These are phyloP conservation scores for Erythrobasidium hasegawianum DNA, from an alignment of 1,284 basidiomycete species.

Conservation along the genomic window DNA sequence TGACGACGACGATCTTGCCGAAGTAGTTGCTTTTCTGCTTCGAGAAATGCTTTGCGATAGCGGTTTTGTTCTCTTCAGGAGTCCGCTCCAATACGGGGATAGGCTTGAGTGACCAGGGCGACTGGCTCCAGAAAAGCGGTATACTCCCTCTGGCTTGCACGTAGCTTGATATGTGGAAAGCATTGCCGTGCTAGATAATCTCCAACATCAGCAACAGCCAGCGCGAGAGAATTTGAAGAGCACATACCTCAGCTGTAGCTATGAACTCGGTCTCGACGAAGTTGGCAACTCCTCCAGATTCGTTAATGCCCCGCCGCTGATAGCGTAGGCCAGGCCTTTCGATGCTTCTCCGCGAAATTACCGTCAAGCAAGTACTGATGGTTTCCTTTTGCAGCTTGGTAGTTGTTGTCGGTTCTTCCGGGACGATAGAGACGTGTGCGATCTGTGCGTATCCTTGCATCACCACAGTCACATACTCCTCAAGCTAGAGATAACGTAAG, in stretches of 20 bases:
- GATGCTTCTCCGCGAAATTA: constrained; percentile 55
- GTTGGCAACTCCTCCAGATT: constrained; percentile 56
- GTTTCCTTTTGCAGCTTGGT: constrained; percentile 4
- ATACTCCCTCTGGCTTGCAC: constrained; percentile 86
- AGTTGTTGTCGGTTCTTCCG: constrained; percentile 53
- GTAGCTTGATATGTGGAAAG: constrained; percentile 73
- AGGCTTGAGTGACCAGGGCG: constrained; percentile 69
- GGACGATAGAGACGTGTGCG: constrained; percentile 62
- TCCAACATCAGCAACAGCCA: not conserved
- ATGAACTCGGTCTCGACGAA: constrained; percentile 60
- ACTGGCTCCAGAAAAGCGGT: constrained; percentile 50
- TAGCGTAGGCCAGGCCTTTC: constrained; percentile 57
- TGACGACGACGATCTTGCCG: constrained; percentile 76
- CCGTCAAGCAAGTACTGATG: constrained; percentile 46
- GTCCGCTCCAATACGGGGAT: constrained; percentile 77
- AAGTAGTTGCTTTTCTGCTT: constrained; percentile 62
- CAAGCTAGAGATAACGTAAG: constrained; percentile 52
- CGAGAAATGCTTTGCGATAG: constrained; percentile 70
- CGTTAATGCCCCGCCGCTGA: constrained; percentile 56
- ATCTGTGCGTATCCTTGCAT: constrained; percentile 74
- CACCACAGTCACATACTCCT: constrained; percentile 75
- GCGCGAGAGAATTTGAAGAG: not conserved
- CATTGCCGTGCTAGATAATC: constrained; percentile 61
- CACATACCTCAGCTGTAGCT: constrained; percentile 48
- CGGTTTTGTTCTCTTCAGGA: constrained; percentile 65